Evolutionary conservation across 257 asterid genomes (phyloP).

Genomic region (Penstemon eatonii): DNA sequence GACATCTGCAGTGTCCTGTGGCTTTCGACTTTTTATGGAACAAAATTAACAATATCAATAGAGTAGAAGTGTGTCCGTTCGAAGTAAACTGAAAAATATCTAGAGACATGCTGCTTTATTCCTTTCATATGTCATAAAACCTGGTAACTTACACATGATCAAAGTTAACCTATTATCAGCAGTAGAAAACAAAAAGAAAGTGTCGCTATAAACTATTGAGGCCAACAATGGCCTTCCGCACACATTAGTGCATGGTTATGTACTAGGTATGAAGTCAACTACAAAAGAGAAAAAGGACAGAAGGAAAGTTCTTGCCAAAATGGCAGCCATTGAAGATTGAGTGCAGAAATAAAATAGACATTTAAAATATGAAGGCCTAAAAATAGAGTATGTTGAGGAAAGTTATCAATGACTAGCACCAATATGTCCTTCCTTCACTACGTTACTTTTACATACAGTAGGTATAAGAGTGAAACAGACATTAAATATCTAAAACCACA

Average conservation of each 20-base stretch:
- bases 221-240: constrained; percentile 3
- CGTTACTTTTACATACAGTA: background rate
- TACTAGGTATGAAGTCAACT: constrained; percentile 6
- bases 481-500: constrained; percentile 1
- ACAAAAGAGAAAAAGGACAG: constrained; percentile 4
- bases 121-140: constrained; percentile 13
- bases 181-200: background rate
- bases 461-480: constrained; percentile 6
- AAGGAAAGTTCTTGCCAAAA: background rate
- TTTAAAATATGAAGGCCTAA: constrained; percentile 7
- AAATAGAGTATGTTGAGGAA: constrained; percentile 7
- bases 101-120: background rate
- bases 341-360: constrained; percentile 10
- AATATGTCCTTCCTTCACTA: background rate
- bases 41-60: constrained; percentile 17
- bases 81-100: constrained; percentile 15
- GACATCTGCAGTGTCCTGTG: background rate
- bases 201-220: background rate
- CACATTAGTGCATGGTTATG: constrained; percentile 11
- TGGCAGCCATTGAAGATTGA: constrained; percentile 2
- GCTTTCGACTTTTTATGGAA: constrained; percentile 4
- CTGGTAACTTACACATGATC: background rate
- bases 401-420: background rate
- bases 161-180: background rate
- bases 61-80: background rate